Base-by-base conservation (phyloP, 2,329 filamentous ascomycete genomes). In the Falciphora oryzae region DNA sequence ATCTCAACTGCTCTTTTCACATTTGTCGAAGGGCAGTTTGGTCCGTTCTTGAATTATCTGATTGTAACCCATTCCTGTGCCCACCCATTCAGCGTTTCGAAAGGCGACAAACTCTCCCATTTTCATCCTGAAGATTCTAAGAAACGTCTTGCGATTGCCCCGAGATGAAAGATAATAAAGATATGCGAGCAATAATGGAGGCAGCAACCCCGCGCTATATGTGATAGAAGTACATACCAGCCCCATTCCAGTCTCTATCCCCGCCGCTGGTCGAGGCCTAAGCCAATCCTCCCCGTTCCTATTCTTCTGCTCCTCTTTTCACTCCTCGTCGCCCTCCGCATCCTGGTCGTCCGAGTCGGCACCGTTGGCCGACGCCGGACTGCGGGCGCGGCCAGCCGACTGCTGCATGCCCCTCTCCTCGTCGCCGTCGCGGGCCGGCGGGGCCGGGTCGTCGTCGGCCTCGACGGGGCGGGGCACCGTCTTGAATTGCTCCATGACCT, bases 401-500 rank as follows among this genome's bases (percentile, higher is more conserved):
- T 59, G 25, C 56, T 59, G 63, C 44, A 29, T 56, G 29, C 59
- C 57, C 22, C 44, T 61, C 8, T 59, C 35, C 8, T 60, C 67
- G 27, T 63, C 63, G 57, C 65, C 64, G 56, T 61, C 65, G 4
- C 22, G 44, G 44, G 44, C 22, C 44, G 44, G 44, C 10, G 32
- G 10, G 44, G 66, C 64, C 65, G 65, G 53, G 65, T 63, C 67
- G 53, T 67, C 67, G 27, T 71, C 71, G 73, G 74, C 73, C 16
- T 73, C 75, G 25, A 76, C 79, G 27, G 81, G 81, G 32, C 84
- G 80, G 4, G 84, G 84, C 66, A 84, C 76, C 28, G 78, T 77
- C 71, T 79, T 81, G 75, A 82, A 88, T 63, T 77, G 71, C 65
- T 79, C 78, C 75, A 87, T 82, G 67, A 80, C 77, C n/a, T 76